A percentile compares a stretch with the other conserved stretches of the same genome.
Conservation (phyloP, 2,329 filamentous ascomycete genomes). For the Biscogniauxia mediterranea region DNA sequence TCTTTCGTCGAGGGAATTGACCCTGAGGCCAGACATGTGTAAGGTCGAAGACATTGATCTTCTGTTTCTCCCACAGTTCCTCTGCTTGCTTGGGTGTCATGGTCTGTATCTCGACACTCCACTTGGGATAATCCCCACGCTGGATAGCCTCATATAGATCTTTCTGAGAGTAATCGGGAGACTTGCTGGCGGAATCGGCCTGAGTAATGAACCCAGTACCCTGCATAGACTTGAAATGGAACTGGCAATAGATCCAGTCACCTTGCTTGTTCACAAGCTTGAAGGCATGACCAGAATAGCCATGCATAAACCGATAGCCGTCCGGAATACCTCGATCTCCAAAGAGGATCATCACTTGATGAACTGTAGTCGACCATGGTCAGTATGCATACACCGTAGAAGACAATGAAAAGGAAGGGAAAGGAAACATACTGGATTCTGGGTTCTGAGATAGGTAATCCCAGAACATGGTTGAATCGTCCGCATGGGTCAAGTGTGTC, state of each 20-base stretch:
- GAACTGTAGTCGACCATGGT: conserved; percentile 32
- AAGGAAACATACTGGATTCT: conserved; percentile 41
- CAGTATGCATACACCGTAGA: background rate
- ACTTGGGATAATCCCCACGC: conserved; percentile 58
- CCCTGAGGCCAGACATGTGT: conserved; percentile 68
- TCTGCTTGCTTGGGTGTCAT: conserved; percentile 46
- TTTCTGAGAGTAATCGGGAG: conserved; percentile 62
- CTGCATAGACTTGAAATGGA: conserved; percentile 63
- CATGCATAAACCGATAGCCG: conserved; percentile 65
- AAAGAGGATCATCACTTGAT: conserved; percentile 66
- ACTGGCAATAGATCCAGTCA: conserved; percentile 63
- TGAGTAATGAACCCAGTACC: conserved; percentile 60
- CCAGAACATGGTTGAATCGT: conserved; percentile 64
- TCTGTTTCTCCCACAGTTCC: conserved; percentile 58
- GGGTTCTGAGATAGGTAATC: conserved; percentile 62
- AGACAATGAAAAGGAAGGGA: background rate
- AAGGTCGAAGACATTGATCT: conserved; percentile 65
- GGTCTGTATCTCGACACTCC: conserved; percentile 63
- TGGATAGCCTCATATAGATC: conserved; percentile 65
- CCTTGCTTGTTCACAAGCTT: conserved; percentile 67
- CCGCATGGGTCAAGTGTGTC: conserved; percentile 55
- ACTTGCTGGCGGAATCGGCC: conserved; percentile 55
- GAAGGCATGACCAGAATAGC: conserved; percentile 65
- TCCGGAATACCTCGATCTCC: conserved; percentile 65
- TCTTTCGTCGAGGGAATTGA: conserved; percentile 58